Evolutionary conservation across 2,329 filamentous ascomycete species (phyloP).

Genomic region (Curvularia sp.): DNA sequence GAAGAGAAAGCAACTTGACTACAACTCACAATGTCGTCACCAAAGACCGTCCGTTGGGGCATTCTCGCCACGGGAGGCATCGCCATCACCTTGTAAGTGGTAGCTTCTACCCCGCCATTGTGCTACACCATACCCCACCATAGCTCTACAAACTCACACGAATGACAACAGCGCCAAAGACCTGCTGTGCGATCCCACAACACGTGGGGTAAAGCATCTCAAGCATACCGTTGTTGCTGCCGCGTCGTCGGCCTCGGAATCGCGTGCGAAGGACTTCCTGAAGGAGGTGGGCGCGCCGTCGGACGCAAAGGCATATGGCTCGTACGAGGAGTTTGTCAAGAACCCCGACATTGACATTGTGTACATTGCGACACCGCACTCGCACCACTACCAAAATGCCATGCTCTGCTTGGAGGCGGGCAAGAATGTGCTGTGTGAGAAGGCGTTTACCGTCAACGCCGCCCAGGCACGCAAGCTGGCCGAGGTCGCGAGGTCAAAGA

Average conservation of each 20-base stretch:
- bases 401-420: slow-evolving; percentile 83
- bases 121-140: slow-evolving; percentile 11
- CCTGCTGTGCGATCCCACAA: slow-evolving; percentile 74
- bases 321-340: slow-evolving; percentile 80
- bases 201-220: slow-evolving; percentile 73
- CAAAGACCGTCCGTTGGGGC: slow-evolving; percentile 52
- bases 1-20: background rate
- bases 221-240: slow-evolving; percentile 80
- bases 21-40: slow-evolving; percentile 38
- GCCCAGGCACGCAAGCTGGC: slow-evolving; percentile 75
- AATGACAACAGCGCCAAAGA: slow-evolving; percentile 65
- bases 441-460: slow-evolving; percentile 85
- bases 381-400: slow-evolving; percentile 89
- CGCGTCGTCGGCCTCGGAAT: slow-evolving; percentile 76
- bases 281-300: slow-evolving; percentile 71
- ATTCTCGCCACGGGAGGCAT: slow-evolving; percentile 60
- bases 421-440: slow-evolving; percentile 91
- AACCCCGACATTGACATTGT: slow-evolving; percentile 83
- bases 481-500: slow-evolving; percentile 74
- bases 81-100: slow-evolving; percentile 52
- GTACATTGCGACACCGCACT: slow-evolving; percentile 90
- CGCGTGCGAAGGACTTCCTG: slow-evolving; percentile 76
- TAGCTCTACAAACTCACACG: slow-evolving; percentile 15
- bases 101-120: slow-evolving; percentile 26
- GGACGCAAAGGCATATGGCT: slow-evolving; percentile 75